Conservation (phyloP, 768 basidiomycete species). For the Rhizopogon sp. region DNA sequence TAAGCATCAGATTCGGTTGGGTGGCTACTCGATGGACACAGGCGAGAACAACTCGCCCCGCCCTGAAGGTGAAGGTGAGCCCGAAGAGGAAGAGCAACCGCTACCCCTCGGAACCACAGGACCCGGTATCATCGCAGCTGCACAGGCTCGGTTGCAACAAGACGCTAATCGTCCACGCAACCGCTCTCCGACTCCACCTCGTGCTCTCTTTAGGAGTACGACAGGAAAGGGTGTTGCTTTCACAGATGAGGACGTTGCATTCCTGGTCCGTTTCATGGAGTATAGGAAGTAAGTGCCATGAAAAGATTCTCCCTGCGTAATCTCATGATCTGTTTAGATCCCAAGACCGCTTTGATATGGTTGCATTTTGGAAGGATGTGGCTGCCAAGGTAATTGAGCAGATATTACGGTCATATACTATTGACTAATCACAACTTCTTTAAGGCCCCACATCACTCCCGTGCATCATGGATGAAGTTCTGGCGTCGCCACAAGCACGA, state of each 20-base stretch:
- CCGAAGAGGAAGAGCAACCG: constrained; percentile 37
- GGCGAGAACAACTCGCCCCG: constrained; percentile 44
- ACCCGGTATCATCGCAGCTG: constrained; percentile 42
- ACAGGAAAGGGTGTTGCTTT: constrained; percentile 90
- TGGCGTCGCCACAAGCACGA: constrained; percentile 88
- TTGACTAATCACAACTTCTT: background rate
- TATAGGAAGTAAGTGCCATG: constrained; percentile 56
- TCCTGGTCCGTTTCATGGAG: constrained; percentile 71
- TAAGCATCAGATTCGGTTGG: constrained; percentile 87
- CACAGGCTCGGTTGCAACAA: constrained; percentile 35
- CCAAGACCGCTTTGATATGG: constrained; percentile 66
- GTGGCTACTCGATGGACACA: constrained; percentile 75
- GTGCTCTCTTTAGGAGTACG: constrained; percentile 75
- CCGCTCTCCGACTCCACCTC: constrained; percentile 77
- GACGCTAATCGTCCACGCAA: constrained; percentile 39
- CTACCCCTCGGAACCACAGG: constrained; percentile 29
- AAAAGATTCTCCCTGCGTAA: background rate
- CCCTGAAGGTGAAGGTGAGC: constrained; percentile 38
- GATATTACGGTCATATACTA: background rate
- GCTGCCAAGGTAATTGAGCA: constrained; percentile 47
- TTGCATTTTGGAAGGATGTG: constrained; percentile 75
- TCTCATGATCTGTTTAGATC: constrained; percentile 31
- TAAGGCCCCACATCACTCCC: constrained; percentile 85
- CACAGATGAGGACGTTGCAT: constrained; percentile 76
- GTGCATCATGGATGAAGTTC: constrained; percentile 93